Conservation (phyloP, 768 basidiomycete species). For the Kwoniella pini region DNA sequence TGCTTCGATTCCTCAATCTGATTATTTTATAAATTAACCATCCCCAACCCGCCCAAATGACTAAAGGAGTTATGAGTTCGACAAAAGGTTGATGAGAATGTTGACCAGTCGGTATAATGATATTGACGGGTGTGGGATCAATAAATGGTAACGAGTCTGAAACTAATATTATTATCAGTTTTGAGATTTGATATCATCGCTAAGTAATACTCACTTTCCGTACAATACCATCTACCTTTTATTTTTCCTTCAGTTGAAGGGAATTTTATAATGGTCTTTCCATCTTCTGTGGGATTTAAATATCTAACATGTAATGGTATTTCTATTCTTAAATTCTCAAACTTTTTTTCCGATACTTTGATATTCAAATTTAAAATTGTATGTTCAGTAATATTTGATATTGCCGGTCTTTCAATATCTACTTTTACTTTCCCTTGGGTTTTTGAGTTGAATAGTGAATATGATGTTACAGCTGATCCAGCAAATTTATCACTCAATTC, state of each 20-base stretch:
- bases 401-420: conserved; percentile 17
- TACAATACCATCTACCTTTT: conserved; percentile 20
- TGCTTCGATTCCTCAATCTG: conserved; percentile 8
- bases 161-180: too few relatives aligned
- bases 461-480: neutral
- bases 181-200: too few relatives aligned
- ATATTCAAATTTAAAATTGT: neutral
- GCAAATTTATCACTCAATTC: conserved; percentile 22
- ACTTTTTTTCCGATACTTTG: neutral
- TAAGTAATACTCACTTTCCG: conserved; percentile 1
- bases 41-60: conserved; percentile 35
- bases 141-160: neutral
- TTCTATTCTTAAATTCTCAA: neutral
- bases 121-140: neutral
- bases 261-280: conserved; percentile 15
- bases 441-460: neutral
- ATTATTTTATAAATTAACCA: conserved; percentile 36
- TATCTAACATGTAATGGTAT: conserved; percentile 38
- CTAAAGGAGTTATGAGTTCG: conserved; percentile 28
- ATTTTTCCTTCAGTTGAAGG: neutral
- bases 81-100: conserved; percentile 30
- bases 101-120: conserved; percentile 33
- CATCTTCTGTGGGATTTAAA: conserved; percentile 19
- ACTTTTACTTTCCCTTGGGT: conserved; percentile 6
- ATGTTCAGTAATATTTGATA: neutral